Conservation (phyloP, 2,329 filamentous ascomycete genomes). For the Fulvia fulva region DNA sequence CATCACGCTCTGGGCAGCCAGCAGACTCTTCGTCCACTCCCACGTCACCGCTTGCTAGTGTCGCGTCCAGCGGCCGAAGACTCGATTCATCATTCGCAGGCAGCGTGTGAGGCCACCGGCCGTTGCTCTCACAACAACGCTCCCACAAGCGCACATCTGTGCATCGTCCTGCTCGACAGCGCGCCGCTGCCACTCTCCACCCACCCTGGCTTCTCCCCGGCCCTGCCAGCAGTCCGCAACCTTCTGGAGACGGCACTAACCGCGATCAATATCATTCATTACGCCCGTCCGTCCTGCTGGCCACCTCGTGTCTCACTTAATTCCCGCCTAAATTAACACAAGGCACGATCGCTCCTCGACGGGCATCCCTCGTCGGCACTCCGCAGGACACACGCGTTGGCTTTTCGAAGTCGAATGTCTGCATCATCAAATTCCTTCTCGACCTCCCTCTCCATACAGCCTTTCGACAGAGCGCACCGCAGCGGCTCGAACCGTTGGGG, state of each 20-base stretch:
- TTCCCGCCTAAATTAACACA: conserved; percentile 22
- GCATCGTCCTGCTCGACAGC: neutral
- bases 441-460: neutral
- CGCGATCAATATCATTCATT: conserved; percentile 17
- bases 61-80: neutral
- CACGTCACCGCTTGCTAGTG: conserved; percentile 8
- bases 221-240: conserved; percentile 12
- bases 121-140: neutral
- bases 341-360: conserved; percentile 12
- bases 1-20: conserved; percentile 7
- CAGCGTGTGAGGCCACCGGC: neutral
- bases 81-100: neutral
- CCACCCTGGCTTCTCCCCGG: neutral
- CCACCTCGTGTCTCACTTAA: conserved; percentile 21
- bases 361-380: conserved; percentile 18
- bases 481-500: conserved; percentile 17
- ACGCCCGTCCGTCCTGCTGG: conserved; percentile 13
- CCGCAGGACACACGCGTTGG: conserved; percentile 9
- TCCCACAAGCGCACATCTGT: neutral
- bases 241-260: conserved; percentile 20
- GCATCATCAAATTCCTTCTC: neutral
- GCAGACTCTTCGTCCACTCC: conserved; percentile 6
- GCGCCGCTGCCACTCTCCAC: neutral
- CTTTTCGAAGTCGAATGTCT: conserved; percentile 2
- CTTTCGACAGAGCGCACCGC: conserved; percentile 7